phyloP scores from a whole-genome alignment of 2,329 filamentous ascomycete species.

The Exserohilum rostratum region DNA sequence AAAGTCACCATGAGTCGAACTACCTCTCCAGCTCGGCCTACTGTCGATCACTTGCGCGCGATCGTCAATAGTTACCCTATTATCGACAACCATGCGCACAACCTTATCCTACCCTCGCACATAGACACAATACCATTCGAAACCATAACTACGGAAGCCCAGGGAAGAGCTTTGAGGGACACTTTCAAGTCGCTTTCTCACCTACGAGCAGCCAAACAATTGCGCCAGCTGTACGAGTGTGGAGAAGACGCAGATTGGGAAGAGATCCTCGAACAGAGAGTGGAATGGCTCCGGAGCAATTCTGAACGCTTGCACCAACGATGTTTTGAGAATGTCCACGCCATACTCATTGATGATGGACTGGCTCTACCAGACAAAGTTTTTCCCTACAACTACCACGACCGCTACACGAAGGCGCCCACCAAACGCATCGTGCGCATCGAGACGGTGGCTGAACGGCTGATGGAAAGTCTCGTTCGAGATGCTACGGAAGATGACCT shows the following conservation, averaged over 20 bases:
- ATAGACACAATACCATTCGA: slow-evolving; percentile 61
- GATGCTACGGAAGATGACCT: slow-evolving; percentile 46
- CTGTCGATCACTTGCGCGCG: slow-evolving; percentile 41
- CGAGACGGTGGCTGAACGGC: slow-evolving; percentile 70
- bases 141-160: slow-evolving; percentile 74
- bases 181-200: slow-evolving; percentile 69
- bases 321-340: slow-evolving; percentile 75
- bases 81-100: slow-evolving; percentile 76
- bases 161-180: slow-evolving; percentile 69
- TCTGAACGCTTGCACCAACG: slow-evolving; percentile 63
- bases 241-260: slow-evolving; percentile 63
- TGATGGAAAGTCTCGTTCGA: slow-evolving; percentile 61
- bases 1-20: slow-evolving; percentile 25
- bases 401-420: slow-evolving; percentile 66
- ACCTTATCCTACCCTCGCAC: slow-evolving; percentile 63
- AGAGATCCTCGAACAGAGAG: slow-evolving; percentile 58
- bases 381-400: slow-evolving; percentile 63
- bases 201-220: slow-evolving; percentile 71
- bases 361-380: slow-evolving; percentile 62
- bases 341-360: slow-evolving; percentile 79
- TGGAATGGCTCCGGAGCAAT: slow-evolving; percentile 54
- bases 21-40: slow-evolving; percentile 24
- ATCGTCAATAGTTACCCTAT: slow-evolving; percentile 58
- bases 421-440: slow-evolving; percentile 79
- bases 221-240: slow-evolving; percentile 69